Base-by-base conservation (phyloP, 192 early-diverging fungal species). In the Rhizophagus prolifer region DNA sequence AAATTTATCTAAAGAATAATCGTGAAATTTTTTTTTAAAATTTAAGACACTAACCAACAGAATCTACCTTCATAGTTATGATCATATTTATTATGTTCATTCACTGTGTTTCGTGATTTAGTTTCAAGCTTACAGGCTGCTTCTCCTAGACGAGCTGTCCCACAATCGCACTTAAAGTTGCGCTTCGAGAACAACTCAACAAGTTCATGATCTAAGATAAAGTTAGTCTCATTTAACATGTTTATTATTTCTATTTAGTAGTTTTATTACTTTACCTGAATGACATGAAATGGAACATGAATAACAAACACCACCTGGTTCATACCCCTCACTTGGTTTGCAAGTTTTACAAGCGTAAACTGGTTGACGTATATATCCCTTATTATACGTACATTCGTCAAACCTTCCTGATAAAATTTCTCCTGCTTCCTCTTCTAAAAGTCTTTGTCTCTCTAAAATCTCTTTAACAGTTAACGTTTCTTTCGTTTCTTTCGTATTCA, bases 141-240 rank as follows among this genome's bases (percentile, higher is more conserved):
- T 19, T 77, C 73, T 78, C 84, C 81, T 50, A 88, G 85, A 54
- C 86, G 81, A 8, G 59, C 25, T 0, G 92, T 91, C 8, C 95
- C 96, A 68, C 96, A 98, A 83, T 97, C 95, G 81, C 96, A 98
- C 16, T 91, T 86, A 80, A 98, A 98, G 71, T 84, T 76, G 2
- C 95, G 84, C 70, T 95, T 95, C 8, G 90, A 87, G 79, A 95
- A 95, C 64, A 97, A 81, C 81, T 98, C 95, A 47, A 95, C 86
- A 14, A 96, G 82, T 9, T 96, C 88, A 81, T 95, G 94, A 58
- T 85, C 90, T 9, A n/a, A n/a, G n/a, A n/a, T n/a, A n/a, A n/a
- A n/a, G n/a, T n/a, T n/a, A n/a, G n/a, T n/a, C n/a, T n/a, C 26
- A 66, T 3, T 14, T 34, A 34, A 66, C 19, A 2, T 66, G 21